phyloP scores from a whole-genome alignment of 495 filamentous ascomycete species.

The Peziza echinospora region DNA sequence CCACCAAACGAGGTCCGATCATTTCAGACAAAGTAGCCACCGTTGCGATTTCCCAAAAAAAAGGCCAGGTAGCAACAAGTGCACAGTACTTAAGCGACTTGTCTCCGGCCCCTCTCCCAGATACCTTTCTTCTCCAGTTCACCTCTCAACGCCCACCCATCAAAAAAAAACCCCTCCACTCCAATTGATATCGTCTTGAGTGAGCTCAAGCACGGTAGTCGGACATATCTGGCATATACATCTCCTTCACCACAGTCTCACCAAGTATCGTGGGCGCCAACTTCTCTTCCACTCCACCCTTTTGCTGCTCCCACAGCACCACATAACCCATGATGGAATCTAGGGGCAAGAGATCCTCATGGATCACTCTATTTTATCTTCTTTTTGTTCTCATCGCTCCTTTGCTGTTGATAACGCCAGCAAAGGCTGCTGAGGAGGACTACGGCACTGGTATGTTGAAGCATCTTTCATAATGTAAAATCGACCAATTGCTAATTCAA shows the following conservation, averaged over 20 bases:
- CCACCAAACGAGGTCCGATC: background rate
- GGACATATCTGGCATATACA: no score
- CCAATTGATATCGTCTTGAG: no score
- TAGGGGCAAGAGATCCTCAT: slow-evolving; percentile 25
- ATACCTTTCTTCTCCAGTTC: no score
- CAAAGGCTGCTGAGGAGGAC: slow-evolving; percentile 57
- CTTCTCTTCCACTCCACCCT: slow-evolving; percentile 6
- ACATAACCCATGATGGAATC: slow-evolving; percentile 14
- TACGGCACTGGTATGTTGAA: slow-evolving; percentile 47
- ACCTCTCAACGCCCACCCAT: slow-evolving; percentile 4
- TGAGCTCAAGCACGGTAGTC: no score
- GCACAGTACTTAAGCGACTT: background rate
- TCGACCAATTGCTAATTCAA: no score
- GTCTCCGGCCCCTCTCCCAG: no score
- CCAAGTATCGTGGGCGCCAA: no score
- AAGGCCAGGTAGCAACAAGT: background rate
- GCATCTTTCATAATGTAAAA: no score
- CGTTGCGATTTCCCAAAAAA: background rate
- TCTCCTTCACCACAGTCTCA: no score
- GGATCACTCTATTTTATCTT: slow-evolving; percentile 64
- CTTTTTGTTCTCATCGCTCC: slow-evolving; percentile 58
- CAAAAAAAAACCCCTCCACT: no score
- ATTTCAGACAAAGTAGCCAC: background rate
- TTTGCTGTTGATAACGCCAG: slow-evolving; percentile 52
- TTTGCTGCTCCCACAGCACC: slow-evolving; percentile 5